Evolutionary conservation across 257 asterid species (phyloP).

Genomic region (Primulina eburnea): DNA sequence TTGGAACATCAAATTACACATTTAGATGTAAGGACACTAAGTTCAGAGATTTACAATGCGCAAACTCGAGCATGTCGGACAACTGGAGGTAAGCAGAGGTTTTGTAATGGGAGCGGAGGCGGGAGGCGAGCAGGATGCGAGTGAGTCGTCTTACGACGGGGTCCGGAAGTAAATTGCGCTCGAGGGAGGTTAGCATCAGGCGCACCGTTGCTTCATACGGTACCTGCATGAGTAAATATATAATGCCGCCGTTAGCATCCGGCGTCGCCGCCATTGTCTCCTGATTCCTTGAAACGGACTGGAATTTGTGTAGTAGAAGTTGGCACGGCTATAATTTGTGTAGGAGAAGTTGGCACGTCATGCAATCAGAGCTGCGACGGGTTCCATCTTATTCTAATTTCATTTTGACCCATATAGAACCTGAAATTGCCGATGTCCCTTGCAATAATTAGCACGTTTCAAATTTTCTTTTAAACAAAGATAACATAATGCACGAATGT

Average conservation of each 20-base stretch:
- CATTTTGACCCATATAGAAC: too few relatives aligned
- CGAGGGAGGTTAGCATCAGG: constrained; percentile 66
- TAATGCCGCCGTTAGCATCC: constrained; percentile 28
- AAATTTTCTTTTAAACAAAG: too few relatives aligned
- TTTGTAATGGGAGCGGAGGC: constrained; percentile 75
- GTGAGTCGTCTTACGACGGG: constrained; percentile 74
- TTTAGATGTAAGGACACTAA: neutral
- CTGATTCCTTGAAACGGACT: neutral
- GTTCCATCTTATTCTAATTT: too few relatives aligned
- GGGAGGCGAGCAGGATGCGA: constrained; percentile 63
- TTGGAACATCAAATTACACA: too few relatives aligned
- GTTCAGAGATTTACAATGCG: constrained; percentile 39
- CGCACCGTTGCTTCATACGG: constrained; percentile 73
- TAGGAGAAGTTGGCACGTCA: neutral
- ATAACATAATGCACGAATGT: too few relatives aligned
- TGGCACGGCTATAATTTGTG: neutral
- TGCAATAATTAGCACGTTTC: too few relatives aligned
- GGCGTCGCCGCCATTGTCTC: constrained; percentile 25
- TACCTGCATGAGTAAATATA: constrained; percentile 43
- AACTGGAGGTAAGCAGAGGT: constrained; percentile 57
- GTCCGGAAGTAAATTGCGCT: constrained; percentile 84
- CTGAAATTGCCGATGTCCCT: too few relatives aligned
- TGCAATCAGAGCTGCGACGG: neutral
- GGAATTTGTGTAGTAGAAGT: neutral
- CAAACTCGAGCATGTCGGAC: constrained; percentile 58